These are phyloP conservation scores for Planoprotostelium fungivorum DNA, from an alignment of 78 protist genomes.

Conservation along the genomic window DNA sequence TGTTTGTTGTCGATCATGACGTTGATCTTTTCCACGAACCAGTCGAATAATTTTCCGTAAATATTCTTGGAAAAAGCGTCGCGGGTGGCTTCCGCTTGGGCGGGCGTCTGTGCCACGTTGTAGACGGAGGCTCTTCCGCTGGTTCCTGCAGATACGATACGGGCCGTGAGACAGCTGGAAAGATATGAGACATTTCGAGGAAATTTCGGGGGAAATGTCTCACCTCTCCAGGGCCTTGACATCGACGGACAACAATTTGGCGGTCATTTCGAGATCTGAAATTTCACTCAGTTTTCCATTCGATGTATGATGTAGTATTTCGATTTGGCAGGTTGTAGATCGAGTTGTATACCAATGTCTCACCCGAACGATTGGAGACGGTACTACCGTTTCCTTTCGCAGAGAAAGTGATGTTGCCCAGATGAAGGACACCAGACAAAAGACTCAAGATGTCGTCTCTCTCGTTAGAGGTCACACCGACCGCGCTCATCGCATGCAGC, in stretches of 20 bases:
- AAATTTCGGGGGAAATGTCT: not conserved
- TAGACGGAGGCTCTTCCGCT: conserved; percentile 28
- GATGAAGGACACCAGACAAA: conserved; percentile 41
- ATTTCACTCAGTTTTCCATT: not conserved
- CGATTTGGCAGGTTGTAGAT: too few relatives aligned
- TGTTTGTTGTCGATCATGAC: conserved; percentile 33
- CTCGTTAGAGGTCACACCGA: conserved; percentile 28
- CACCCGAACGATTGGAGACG: not conserved
- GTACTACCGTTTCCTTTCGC: not conserved
- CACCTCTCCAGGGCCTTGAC: conserved; percentile 3
- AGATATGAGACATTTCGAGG: too few relatives aligned
- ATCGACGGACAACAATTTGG: not conserved
- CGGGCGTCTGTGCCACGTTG: conserved; percentile 40
- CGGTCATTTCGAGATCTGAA: not conserved
- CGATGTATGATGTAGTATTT: too few relatives aligned
- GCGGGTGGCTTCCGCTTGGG: conserved; percentile 58
- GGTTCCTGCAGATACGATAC: conserved; percentile 42
- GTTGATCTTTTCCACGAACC: conserved; percentile 76
- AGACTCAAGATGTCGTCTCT: conserved; percentile 37
- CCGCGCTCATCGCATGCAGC: conserved; percentile 50
- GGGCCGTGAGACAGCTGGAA: conserved; percentile 3
- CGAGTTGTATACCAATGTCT: too few relatives aligned
- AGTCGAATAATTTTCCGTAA: conserved; percentile 79
- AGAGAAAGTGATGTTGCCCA: conserved; percentile 53
- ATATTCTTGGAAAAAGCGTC: conserved; percentile 76